phyloP scores from a whole-genome alignment of 2,329 filamentous ascomycete species.

The Alternaria sp. region DNA sequence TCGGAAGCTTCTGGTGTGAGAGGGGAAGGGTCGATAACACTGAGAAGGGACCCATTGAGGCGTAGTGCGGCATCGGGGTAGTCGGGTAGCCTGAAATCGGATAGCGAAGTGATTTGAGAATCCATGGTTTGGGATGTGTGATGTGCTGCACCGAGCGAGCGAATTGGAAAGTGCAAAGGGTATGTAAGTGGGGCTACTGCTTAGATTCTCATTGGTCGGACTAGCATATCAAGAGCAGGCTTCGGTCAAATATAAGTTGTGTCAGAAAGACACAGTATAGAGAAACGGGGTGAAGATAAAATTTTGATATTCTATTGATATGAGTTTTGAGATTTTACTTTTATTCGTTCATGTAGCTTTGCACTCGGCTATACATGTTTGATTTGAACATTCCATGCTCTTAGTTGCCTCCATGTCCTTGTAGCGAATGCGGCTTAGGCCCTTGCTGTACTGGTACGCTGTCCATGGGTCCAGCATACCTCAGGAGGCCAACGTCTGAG shows the following conservation, averaged over 20 bases:
- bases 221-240: not conserved
- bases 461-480: constrained; percentile 40
- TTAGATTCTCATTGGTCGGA: constrained; percentile 9
- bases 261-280: not conserved
- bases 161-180: constrained; percentile 14
- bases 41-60: constrained; percentile 17
- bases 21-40: constrained; percentile 13
- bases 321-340: not conserved
- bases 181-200: constrained; percentile 8
- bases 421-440: constrained; percentile 40
- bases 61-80: constrained; percentile 17
- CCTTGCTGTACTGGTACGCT: constrained; percentile 30
- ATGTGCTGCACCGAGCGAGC: constrained; percentile 3
- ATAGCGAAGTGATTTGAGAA: constrained; percentile 1
- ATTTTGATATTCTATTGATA: not conserved
- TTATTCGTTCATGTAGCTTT: not conserved
- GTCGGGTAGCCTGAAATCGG: constrained; percentile 22
- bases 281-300: not conserved
- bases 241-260: not conserved
- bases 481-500: constrained; percentile 38
- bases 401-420: constrained; percentile 22
- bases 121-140: constrained; percentile 9
- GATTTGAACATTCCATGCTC: not conserved
- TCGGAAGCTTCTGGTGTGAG: not conserved
- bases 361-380: not conserved